phyloP scores from a whole-genome alignment of 768 basidiomycete genomes.

The Auriscalpium microsporum region DNA sequence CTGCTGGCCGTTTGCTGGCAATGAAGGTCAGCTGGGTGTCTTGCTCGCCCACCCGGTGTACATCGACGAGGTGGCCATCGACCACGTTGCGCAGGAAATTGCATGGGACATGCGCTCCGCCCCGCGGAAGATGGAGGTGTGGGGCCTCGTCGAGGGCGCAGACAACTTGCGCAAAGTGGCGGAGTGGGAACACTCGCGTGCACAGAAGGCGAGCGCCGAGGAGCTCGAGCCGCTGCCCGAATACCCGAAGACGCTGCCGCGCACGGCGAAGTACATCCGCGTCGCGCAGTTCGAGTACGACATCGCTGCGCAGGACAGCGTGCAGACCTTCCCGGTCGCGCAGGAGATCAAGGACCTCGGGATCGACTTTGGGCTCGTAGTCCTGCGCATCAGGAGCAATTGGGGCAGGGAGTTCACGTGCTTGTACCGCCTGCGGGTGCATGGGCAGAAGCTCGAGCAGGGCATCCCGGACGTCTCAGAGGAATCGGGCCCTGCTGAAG shows the following conservation, averaged over 20 bases:
- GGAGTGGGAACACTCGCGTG: constrained; percentile 34
- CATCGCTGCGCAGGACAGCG: constrained; percentile 27
- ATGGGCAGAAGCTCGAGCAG: constrained; percentile 43
- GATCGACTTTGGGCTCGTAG: constrained; percentile 80
- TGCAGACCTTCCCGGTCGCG: constrained; percentile 43
- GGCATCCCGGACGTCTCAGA: neutral
- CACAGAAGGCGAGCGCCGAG: constrained; percentile 17
- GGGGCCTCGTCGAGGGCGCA: constrained; percentile 77
- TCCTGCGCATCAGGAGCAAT: constrained; percentile 72
- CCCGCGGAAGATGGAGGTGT: constrained; percentile 82
- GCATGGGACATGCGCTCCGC: constrained; percentile 76
- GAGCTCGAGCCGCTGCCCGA: constrained; percentile 14
- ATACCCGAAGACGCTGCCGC: constrained; percentile 24
- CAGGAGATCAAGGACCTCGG: constrained; percentile 57
- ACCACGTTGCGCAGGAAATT: constrained; percentile 79
- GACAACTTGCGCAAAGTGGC: constrained; percentile 59
- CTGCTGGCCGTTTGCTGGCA: constrained; percentile 89
- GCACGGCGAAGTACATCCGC: constrained; percentile 27
- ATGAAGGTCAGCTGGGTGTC: constrained; percentile 76
- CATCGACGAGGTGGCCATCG: constrained; percentile 66
- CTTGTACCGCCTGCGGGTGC: constrained; percentile 78
- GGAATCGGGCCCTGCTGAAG: too few relatives aligned
- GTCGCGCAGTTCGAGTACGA: constrained; percentile 43
- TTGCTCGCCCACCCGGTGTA: constrained; percentile 55
- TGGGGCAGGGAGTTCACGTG: constrained; percentile 89